Conservation (phyloP, 2,329 filamentous ascomycete species). For the Trichoderma koningii region DNA sequence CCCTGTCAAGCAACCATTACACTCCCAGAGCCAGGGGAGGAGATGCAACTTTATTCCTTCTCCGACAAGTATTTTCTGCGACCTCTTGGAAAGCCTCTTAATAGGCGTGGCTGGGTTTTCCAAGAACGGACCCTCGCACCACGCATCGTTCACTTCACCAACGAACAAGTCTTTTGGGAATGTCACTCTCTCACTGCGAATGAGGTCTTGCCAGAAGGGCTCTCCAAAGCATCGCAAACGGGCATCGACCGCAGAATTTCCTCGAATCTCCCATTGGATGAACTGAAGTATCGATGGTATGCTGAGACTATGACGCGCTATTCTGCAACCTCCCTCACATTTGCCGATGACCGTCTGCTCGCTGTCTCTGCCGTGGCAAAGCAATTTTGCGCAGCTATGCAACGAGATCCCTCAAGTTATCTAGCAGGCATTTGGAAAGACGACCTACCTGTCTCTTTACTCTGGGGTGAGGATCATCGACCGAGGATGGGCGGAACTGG, state of each 20-base stretch:
- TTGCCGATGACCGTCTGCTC: background rate
- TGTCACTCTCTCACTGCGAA: background rate
- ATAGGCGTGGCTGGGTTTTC: constrained; percentile 23
- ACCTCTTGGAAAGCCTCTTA: background rate
- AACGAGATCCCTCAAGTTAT: background rate
- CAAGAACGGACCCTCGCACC: constrained; percentile 23
- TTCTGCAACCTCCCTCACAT: background rate
- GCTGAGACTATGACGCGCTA: background rate
- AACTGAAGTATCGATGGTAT: background rate
- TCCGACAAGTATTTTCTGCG: too few relatives aligned
- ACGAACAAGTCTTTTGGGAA: constrained; percentile 1
- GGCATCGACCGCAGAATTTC: background rate
- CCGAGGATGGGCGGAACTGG: too few relatives aligned
- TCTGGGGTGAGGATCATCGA: too few relatives aligned
- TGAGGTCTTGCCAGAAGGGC: background rate
- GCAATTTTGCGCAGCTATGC: background rate
- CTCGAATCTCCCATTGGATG: background rate
- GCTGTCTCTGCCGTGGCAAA: background rate
- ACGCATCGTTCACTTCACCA: background rate
- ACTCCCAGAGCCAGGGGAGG: too few relatives aligned
- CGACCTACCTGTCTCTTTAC: too few relatives aligned
- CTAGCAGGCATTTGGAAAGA: background rate
- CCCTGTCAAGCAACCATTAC: too few relatives aligned
- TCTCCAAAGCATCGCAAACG: background rate
- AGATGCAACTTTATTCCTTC: too few relatives aligned